These are phyloP conservation scores for Chlorella sorokiniana DNA, from an alignment of 139 green algal species.

Conservation along the genomic window DNA sequence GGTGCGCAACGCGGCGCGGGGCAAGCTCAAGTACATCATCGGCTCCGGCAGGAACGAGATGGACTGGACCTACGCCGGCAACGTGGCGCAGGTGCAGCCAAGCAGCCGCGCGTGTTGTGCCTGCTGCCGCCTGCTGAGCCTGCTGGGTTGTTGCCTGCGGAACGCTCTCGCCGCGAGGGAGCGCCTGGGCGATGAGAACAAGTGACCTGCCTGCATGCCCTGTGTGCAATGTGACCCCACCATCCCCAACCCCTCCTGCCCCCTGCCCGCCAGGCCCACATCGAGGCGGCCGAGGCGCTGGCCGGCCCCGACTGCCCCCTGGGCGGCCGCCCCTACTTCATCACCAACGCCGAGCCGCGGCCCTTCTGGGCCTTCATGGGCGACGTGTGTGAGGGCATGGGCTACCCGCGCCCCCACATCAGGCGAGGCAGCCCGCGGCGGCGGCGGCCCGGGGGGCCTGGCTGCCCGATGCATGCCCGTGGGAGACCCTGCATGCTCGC, in stretches of 20 bases:
- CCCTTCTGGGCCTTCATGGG: slow-evolving; percentile 89
- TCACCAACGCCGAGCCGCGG: slow-evolving; percentile 85
- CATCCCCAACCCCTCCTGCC: too few relatives aligned
- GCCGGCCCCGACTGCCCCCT: slow-evolving; percentile 25
- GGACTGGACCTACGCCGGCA: slow-evolving; percentile 93
- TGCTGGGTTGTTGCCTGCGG: not conserved
- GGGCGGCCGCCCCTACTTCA: slow-evolving; percentile 83
- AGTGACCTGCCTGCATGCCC: not conserved
- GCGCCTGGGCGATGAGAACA: too few relatives aligned
- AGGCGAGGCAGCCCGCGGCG: slow-evolving; percentile 25
- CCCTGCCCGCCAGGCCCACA: slow-evolving; percentile 31
- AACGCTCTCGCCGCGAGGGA: too few relatives aligned
- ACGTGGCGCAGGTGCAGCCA: slow-evolving; percentile 80
- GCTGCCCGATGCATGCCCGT: not conserved
- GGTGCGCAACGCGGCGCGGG: slow-evolving; percentile 50
- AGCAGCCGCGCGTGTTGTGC: too few relatives aligned
- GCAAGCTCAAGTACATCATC: slow-evolving; percentile 95
- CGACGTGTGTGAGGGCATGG: slow-evolving; percentile 81
- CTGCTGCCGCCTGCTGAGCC: not conserved
- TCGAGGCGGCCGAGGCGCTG: slow-evolving; percentile 66
- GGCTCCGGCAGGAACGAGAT: slow-evolving; percentile 80
- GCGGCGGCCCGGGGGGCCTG: not conserved
- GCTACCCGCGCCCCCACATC: slow-evolving; percentile 66
- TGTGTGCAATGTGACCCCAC: not conserved
- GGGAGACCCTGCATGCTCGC: too few relatives aligned